A percentile compares a stretch with the other conserved stretches of the same genome.
Evolutionary conservation across 2,329 filamentous ascomycete genomes (phyloP).

Genomic region (Chalara sp.): DNA sequence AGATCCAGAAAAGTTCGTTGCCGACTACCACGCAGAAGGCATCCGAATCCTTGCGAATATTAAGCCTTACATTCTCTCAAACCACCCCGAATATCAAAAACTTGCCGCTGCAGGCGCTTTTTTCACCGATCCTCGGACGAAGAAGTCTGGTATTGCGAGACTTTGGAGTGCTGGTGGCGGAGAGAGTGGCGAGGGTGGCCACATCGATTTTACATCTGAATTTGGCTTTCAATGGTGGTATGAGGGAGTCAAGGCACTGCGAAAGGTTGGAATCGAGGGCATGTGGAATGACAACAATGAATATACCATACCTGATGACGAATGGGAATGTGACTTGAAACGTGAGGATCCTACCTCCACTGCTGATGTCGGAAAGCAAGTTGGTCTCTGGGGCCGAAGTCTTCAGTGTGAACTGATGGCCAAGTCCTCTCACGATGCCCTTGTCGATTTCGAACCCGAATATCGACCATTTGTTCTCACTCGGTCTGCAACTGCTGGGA

Average conservation of each 20-base stretch:
- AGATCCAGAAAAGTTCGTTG: slow-evolving; percentile 56
- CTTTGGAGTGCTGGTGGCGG: slow-evolving; percentile 69
- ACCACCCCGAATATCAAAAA: slow-evolving; percentile 58
- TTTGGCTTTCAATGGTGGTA: slow-evolving; percentile 67
- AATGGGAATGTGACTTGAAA: slow-evolving; percentile 56
- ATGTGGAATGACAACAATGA: slow-evolving; percentile 82
- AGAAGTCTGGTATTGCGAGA: slow-evolving; percentile 48
- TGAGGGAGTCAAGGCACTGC: slow-evolving; percentile 55
- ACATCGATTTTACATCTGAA: slow-evolving; percentile 66
- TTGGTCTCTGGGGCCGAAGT: slow-evolving; percentile 64
- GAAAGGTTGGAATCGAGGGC: slow-evolving; percentile 58
- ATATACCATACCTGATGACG: slow-evolving; percentile 59
- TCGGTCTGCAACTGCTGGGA: slow-evolving; percentile 63
- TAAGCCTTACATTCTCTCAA: slow-evolving; percentile 64
- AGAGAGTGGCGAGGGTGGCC: slow-evolving; percentile 61
- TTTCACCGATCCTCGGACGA: slow-evolving; percentile 52
- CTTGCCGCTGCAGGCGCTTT: slow-evolving; percentile 53
- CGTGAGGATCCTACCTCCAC: slow-evolving; percentile 22
- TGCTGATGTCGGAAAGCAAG: slow-evolving; percentile 34
- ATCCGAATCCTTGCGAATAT: slow-evolving; percentile 58
- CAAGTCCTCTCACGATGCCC: slow-evolving; percentile 63
- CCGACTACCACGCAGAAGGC: slow-evolving; percentile 54
- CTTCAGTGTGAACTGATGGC: slow-evolving; percentile 66
- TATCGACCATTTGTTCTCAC: slow-evolving; percentile 62
- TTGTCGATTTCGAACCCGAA: slow-evolving; percentile 50